Percentiles rank a stretch among this genome's conserved stretches.
Conservation (phyloP, 2,329 filamentous ascomycete species). For the Verticillium zaregamsianum region DNA sequence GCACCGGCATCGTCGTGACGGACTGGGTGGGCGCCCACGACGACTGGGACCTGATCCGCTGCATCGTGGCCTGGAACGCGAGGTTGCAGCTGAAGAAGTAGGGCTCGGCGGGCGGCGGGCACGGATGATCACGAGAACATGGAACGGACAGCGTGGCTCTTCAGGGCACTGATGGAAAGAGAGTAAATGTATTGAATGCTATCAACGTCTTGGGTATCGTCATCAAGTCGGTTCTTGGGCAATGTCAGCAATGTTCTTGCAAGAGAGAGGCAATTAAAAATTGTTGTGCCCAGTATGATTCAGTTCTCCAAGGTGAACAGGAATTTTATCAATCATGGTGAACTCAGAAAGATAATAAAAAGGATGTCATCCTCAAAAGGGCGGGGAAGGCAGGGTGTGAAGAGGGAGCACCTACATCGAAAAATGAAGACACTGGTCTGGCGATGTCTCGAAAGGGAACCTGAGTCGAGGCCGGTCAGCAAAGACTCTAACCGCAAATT, state of each 20-base stretch:
- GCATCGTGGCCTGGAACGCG: slow-evolving; percentile 89
- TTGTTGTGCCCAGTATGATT: slow-evolving; percentile 27
- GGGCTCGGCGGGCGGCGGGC: not conserved
- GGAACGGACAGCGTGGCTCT: not conserved
- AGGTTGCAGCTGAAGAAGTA: slow-evolving; percentile 49
- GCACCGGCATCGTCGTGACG: slow-evolving; percentile 83
- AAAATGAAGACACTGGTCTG: slow-evolving; percentile 2
- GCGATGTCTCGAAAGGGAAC: slow-evolving; percentile 6
- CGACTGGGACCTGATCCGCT: slow-evolving; percentile 86
- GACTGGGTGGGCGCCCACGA: slow-evolving; percentile 87
- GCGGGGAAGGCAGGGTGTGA: not conserved
- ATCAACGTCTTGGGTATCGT: not conserved
- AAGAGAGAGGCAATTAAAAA: slow-evolving; percentile 6
- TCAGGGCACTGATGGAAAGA: not conserved
- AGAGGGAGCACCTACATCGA: not conserved
- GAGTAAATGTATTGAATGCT: not conserved
- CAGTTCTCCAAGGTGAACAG: slow-evolving; percentile 62
- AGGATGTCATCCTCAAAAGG: slow-evolving; percentile 38
- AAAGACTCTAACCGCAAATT: not conserved
- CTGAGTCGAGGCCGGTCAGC: slow-evolving; percentile 8
- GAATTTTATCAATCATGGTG: slow-evolving; percentile 47
- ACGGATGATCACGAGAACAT: not conserved
- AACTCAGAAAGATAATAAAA: slow-evolving; percentile 50
- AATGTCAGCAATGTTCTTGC: not conserved
- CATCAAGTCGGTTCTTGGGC: not conserved